Conservation (phyloP, 108 stramenopile species). For the Fragilariopsis cylindrus region DNA sequence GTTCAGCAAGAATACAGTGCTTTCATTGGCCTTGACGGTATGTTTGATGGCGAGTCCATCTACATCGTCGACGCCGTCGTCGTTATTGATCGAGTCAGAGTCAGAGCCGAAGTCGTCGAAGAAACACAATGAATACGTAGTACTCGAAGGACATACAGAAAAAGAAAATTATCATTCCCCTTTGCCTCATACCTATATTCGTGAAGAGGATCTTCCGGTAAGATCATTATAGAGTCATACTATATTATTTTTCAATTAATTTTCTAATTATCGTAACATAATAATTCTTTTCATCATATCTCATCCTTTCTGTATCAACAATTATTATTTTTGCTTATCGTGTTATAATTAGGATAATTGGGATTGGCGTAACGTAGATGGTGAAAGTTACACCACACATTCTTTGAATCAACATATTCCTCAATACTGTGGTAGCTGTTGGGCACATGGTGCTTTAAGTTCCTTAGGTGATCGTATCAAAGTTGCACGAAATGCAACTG, state of each 20-base stretch:
- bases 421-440: conserved; percentile 74
- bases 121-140: conserved; percentile 29
- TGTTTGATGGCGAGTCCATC: too few relatives aligned
- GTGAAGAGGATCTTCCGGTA: conserved; percentile 57
- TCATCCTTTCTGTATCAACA: background rate
- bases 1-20: background rate
- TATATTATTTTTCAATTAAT: background rate
- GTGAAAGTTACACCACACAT: conserved; percentile 78
- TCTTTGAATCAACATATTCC: conserved; percentile 92
- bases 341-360: conserved; percentile 32
- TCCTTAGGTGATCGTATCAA: conserved; percentile 90
- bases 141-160: conserved; percentile 44
- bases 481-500: conserved; percentile 65
- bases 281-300: too few relatives aligned
- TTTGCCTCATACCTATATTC: conserved; percentile 55
- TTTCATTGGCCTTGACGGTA: background rate
- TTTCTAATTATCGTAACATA: background rate
- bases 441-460: conserved; percentile 87
- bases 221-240: background rate
- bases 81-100: background rate
- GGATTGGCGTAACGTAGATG: conserved; percentile 87
- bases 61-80: background rate
- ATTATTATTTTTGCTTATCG: background rate
- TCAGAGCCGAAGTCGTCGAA: background rate
- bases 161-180: conserved; percentile 44